Base-by-base conservation (phyloP, 768 basidiomycete species). In the Leccinum boreale region DNA sequence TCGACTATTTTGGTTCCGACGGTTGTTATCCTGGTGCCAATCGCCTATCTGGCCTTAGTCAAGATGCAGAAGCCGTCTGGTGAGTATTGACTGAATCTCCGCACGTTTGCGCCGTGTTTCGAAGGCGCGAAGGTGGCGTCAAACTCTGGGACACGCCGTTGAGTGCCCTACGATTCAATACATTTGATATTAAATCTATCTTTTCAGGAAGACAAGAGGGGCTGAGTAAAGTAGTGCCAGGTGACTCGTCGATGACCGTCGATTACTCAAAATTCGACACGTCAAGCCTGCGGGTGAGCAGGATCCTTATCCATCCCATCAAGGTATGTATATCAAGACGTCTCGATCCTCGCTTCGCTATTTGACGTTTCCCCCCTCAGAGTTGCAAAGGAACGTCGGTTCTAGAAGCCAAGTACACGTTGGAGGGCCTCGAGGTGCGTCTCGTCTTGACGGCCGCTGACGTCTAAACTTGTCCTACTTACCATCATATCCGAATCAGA, bases 351-450 rank as follows among this genome's bases (percentile, higher is more conserved):
- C 28, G 19, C 29, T 45, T 17, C 35, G 12, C 26, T 56, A 6
- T 19, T 36, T 33, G 19, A 53, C 50, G 10, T 24, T 19, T n/a
- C 36, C 6, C 36, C 6, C n/a, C 8, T 44, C 23, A 92, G 89
- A 90, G 89, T 62, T 90, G 89, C 64, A 81, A 80, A 50, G 89
- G 86, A 24, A 85, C 78, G 2, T 82, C 86, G 26, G 81, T 90
- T 1, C 74, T 77, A 51, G 75, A 76, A 45, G 80, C 79, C 8
- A 78, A 68, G 28, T 90, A 84, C 63, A 85, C 82, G 7, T 76
- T 78, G 14, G 76, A 84, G 61, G 89, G 89, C 26, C 70, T 92
- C 3, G 83, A 89, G 78, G 89, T 87, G 56, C 47, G 75, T 69
- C 58, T 42, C 26, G 24, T 44, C n/a, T 48, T 23, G 1, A 33